These are phyloP conservation scores for Tetradesmus lagerheimii DNA, from an alignment of 139 green algal species.

Conservation along the genomic window DNA sequence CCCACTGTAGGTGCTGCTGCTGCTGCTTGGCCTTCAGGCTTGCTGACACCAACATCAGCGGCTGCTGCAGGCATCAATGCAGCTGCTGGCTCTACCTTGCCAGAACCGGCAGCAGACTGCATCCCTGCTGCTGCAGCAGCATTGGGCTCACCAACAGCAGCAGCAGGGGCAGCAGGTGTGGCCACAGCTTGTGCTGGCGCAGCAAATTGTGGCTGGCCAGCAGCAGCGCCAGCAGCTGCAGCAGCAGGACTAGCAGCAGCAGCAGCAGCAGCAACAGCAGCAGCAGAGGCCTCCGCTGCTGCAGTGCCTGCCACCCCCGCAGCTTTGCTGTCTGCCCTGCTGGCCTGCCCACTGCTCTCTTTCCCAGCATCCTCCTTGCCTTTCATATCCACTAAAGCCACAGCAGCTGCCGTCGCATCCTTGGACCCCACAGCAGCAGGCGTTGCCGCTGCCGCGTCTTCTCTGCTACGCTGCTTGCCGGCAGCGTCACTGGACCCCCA, in stretches of 20 bases:
- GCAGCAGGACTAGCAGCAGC: neutral
- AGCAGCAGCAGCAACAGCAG: neutral
- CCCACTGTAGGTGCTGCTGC: too few relatives aligned
- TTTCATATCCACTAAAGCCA: too few relatives aligned
- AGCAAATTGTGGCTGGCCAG: neutral
- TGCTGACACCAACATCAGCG: neutral
- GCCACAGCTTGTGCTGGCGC: too few relatives aligned
- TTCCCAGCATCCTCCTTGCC: neutral
- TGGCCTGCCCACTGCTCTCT: neutral
- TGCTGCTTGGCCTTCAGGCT: neutral
- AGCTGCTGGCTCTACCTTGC: neutral
- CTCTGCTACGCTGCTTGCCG: too few relatives aligned
- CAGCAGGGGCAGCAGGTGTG: too few relatives aligned
- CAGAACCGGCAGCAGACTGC: neutral
- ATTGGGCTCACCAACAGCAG: neutral
- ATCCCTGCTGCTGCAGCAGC: neutral
- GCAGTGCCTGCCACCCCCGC: neutral
- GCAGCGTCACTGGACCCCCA: too few relatives aligned
- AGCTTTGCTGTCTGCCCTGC: neutral
- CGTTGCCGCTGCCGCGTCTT: too few relatives aligned
- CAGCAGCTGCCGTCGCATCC: too few relatives aligned
- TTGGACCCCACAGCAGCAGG: too few relatives aligned
- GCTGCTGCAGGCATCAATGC: slow-evolving; percentile 3
- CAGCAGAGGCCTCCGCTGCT: neutral
- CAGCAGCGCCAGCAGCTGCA: neutral